A percentile compares a stretch with the other conserved stretches of the same genome.
phyloP scores from a whole-genome alignment of 2,329 filamentous ascomycete species.

The Aspergillus arachidicola region DNA sequence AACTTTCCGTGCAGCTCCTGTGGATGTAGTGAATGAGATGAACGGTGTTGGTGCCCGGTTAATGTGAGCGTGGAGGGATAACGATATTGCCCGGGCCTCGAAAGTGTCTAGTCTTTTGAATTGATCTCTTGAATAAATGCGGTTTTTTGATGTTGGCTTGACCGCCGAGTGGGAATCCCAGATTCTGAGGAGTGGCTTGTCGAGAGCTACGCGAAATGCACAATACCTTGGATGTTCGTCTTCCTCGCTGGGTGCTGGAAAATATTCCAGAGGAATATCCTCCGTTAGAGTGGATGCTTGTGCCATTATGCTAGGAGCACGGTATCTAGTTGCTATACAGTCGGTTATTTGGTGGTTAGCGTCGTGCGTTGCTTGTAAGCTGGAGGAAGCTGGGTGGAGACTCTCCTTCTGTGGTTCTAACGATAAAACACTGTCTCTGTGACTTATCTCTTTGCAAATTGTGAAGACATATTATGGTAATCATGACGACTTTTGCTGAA shows the following conservation, averaged over 20 bases:
- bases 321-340: background rate
- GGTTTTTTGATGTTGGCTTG: background rate
- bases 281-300: background rate
- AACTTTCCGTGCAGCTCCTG: background rate
- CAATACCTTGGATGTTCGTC: background rate
- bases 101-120: background rate
- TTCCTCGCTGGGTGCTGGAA: background rate
- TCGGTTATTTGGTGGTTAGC: too few relatives aligned
- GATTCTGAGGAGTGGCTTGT: background rate
- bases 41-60: background rate
- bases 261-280: background rate
- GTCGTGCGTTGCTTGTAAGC: background rate
- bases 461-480: background rate
- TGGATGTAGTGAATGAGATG: background rate
- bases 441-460: background rate
- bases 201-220: background rate
- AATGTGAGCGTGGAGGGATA: background rate
- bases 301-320: background rate
- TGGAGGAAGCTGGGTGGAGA: background rate
- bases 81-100: background rate
- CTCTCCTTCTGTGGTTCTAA: background rate
- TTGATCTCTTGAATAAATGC: background rate
- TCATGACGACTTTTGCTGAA: background rate
- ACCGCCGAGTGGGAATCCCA: background rate
- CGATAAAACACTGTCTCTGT: background rate